These are phyloP conservation scores for Combretum micranthum DNA, from an alignment of 345 rosid species.

Conservation along the genomic window DNA sequence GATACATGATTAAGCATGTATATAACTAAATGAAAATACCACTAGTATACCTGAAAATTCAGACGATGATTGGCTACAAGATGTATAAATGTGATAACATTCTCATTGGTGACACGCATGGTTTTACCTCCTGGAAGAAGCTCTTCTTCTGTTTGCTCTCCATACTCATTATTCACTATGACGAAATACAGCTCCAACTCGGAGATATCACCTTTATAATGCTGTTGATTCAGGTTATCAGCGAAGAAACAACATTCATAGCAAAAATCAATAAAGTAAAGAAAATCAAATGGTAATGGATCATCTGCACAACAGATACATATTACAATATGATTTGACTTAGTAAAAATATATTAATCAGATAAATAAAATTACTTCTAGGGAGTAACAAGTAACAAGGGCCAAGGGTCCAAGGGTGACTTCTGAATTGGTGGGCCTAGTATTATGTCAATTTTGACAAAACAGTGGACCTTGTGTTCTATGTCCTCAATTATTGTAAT, in stretches of 20 bases:
- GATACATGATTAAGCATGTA: not conserved
- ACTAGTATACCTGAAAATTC: conserved; percentile 66
- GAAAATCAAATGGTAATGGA: not conserved
- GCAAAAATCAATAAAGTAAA: not conserved
- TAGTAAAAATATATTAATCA: not conserved
- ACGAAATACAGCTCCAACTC: conserved; percentile 89
- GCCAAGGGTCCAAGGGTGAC: too few relatives aligned
- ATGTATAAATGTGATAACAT: conserved; percentile 83
- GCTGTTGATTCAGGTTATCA: conserved; percentile 37
- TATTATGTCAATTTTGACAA: too few relatives aligned
- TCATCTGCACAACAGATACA: not conserved
- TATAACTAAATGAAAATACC: conserved; percentile 6
- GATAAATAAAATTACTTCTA: not conserved
- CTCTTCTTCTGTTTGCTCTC: conserved; percentile 94
- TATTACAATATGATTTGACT: not conserved
- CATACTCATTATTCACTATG: conserved; percentile 92
- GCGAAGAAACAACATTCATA: not conserved
- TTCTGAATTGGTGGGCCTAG: too few relatives aligned
- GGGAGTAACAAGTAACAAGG: too few relatives aligned
- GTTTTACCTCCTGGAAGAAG: conserved; percentile 83
- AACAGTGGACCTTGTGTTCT: too few relatives aligned
- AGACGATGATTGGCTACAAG: conserved; percentile 96
- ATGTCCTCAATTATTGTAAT: too few relatives aligned
- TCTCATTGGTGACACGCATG: conserved; percentile 76
- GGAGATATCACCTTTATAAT: conserved; percentile 71